Percentiles rank a stretch among this genome's conserved stretches.
Conservation (phyloP, 371 early-diverging fungal species). For the Mortierella polycephala region DNA sequence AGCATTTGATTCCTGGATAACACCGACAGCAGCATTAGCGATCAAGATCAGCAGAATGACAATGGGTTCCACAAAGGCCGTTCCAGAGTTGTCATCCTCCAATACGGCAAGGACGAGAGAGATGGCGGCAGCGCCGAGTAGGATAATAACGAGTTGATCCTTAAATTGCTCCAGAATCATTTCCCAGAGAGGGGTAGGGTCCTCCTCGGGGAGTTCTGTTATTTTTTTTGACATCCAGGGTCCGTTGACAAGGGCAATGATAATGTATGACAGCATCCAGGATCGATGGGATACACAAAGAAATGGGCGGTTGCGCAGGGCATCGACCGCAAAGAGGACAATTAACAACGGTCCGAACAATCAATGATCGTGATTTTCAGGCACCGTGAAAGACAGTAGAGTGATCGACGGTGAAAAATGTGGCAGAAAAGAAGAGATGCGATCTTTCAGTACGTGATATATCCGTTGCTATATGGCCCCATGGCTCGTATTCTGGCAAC, state of each 20-base stretch:
- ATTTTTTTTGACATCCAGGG: background rate
- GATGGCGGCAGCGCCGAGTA: constrained; percentile 90
- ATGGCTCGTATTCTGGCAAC: too few species aligned
- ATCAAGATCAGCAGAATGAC: constrained; percentile 97
- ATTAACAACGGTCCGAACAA: too few species aligned
- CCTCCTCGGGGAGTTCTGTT: constrained; percentile 83
- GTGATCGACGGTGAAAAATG: too few species aligned
- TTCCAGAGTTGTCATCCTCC: constrained; percentile 74
- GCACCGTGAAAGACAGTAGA: too few species aligned
- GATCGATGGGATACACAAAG: background rate
- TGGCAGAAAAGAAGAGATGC: too few species aligned
- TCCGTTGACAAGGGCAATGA: background rate
- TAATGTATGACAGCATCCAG: constrained; percentile 14
- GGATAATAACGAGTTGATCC: constrained; percentile 96
- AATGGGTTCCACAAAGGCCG: constrained; percentile 97
- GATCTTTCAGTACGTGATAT: too few species aligned
- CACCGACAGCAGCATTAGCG: constrained; percentile 97
- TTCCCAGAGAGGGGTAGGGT: constrained; percentile 91
- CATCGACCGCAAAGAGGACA: background rate
- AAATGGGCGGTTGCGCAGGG: constrained; percentile 1
- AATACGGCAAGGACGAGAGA: constrained; percentile 93
- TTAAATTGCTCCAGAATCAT: constrained; percentile 96
- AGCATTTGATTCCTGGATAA: constrained; percentile 95
- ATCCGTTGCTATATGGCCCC: too few species aligned
- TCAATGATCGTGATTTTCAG: too few species aligned